Evolutionary conservation across 2,329 filamentous ascomycete species (phyloP).

Genomic region (Colletotrichum cuscutae): DNA sequence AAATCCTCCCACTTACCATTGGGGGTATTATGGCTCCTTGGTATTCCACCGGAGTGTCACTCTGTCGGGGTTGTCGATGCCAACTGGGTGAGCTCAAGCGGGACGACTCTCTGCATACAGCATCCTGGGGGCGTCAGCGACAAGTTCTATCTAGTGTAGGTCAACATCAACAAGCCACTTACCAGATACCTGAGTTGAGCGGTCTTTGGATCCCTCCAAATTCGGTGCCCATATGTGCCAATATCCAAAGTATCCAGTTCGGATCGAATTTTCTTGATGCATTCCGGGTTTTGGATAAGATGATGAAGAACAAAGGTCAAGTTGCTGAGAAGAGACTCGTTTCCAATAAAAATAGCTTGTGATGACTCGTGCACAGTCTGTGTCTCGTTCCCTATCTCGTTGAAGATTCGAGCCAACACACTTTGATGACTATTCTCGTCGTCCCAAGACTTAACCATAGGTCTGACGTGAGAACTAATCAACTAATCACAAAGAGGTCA

Average conservation of each 20-base stretch:
- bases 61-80: slow-evolving; percentile 36
- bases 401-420: slow-evolving; percentile 21
- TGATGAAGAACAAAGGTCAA: slow-evolving; percentile 32
- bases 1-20: neutral
- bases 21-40: slow-evolving; percentile 20
- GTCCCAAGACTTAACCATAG: slow-evolving; percentile 13
- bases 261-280: slow-evolving; percentile 14
- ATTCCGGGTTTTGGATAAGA: slow-evolving; percentile 27
- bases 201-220: slow-evolving; percentile 31
- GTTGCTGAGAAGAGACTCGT: slow-evolving; percentile 37
- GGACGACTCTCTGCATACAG: slow-evolving; percentile 35
- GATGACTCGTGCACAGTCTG: slow-evolving; percentile 27
- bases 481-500: neutral
- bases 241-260: slow-evolving; percentile 33
- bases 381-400: slow-evolving; percentile 24
- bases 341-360: slow-evolving; percentile 37
- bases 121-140: slow-evolving; percentile 23
- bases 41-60: slow-evolving; percentile 4
- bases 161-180: neutral
- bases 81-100: slow-evolving; percentile 34
- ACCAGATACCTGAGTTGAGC: slow-evolving; percentile 30
- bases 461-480: neutral
- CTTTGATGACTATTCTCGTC: slow-evolving; percentile 21
- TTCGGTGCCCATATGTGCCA: slow-evolving; percentile 18
- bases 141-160: too few relatives aligned